These are phyloP conservation scores for Ceratobasidium sp. DNA, from an alignment of 1,284 basidiomycete genomes.

Conservation along the genomic window DNA sequence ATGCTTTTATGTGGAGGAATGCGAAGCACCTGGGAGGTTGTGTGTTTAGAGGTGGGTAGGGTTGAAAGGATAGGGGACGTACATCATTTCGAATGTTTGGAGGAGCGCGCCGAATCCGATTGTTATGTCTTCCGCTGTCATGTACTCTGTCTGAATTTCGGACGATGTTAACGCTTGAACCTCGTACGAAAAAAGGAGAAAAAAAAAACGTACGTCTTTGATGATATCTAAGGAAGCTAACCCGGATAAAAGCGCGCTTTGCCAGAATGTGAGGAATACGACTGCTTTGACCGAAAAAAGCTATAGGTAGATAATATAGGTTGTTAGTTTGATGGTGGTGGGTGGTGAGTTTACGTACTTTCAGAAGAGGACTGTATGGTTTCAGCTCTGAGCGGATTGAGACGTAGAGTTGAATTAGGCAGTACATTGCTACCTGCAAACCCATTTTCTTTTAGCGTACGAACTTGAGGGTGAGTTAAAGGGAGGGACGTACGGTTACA, in stretches of 20 bases:
- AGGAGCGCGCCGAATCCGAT: slow-evolving; percentile 78
- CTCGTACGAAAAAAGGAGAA: no score
- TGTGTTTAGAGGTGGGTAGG: no score
- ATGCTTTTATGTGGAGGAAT: slow-evolving; percentile 80
- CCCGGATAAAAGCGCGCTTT: slow-evolving; percentile 72
- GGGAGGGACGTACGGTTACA: slow-evolving; percentile 63
- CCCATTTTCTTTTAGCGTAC: no score
- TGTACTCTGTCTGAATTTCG: slow-evolving; percentile 42
- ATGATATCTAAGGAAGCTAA: slow-evolving; percentile 74
- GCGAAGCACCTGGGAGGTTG: slow-evolving; percentile 75
- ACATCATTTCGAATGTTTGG: slow-evolving; percentile 85
- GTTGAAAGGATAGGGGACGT: no score
- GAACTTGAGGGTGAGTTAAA: neutral
- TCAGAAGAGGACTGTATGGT: slow-evolving; percentile 75
- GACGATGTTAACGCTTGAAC: slow-evolving; percentile 38
- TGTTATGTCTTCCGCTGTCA: slow-evolving; percentile 80
- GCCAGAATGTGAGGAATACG: slow-evolving; percentile 87
- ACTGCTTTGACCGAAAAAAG: slow-evolving; percentile 80
- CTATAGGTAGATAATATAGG: slow-evolving; percentile 30
- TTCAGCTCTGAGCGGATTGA: slow-evolving; percentile 70
- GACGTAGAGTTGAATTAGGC: slow-evolving; percentile 81
- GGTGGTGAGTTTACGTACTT: slow-evolving; percentile 57
- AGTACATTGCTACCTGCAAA: slow-evolving; percentile 76
- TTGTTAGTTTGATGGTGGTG: no score
- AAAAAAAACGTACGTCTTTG: slow-evolving; percentile 69